A percentile compares a stretch with the other conserved stretches of the same genome.
These are phyloP conservation scores for Pinus albicaulis DNA, from an alignment of 75 land plant species.

Conservation along the genomic window DNA sequence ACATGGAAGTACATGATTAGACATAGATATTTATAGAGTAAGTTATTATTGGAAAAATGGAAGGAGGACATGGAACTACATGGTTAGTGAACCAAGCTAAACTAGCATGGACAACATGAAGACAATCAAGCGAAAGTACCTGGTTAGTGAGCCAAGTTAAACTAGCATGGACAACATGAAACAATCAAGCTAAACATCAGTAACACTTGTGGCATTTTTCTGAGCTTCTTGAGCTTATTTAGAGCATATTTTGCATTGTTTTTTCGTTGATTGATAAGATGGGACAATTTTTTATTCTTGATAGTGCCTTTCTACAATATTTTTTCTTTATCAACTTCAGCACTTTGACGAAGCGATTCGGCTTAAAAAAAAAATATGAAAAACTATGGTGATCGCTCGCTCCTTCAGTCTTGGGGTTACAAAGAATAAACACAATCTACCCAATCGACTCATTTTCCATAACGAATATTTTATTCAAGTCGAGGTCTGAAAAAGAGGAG, in stretches of 20 bases:
- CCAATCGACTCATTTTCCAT: too few relatives aligned
- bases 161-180: too few relatives aligned
- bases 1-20: too few relatives aligned
- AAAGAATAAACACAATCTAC: too few relatives aligned
- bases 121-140: background rate
- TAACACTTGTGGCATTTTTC: background rate
- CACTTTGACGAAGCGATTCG: background rate
- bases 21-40: too few relatives aligned
- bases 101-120: background rate
- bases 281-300: background rate
- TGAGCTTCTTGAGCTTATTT: too few relatives aligned
- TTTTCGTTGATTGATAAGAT: background rate
- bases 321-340: constrained; percentile 2
- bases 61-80: background rate
- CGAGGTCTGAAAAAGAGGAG: too few relatives aligned
- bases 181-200: too few relatives aligned
- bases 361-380: background rate
- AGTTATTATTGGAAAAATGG: too few relatives aligned
- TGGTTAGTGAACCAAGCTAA: background rate
- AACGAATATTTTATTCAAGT: too few relatives aligned
- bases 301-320: constrained; percentile 9
- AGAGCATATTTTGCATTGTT: background rate
- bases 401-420: background rate
- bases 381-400: background rate
- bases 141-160: too few relatives aligned